Evolutionary conservation across 108 stramenopile genomes (phyloP), one percentile per base, ranked within the genome.

Genomic region (Cyclotella choctawhatcheeana): DNA sequence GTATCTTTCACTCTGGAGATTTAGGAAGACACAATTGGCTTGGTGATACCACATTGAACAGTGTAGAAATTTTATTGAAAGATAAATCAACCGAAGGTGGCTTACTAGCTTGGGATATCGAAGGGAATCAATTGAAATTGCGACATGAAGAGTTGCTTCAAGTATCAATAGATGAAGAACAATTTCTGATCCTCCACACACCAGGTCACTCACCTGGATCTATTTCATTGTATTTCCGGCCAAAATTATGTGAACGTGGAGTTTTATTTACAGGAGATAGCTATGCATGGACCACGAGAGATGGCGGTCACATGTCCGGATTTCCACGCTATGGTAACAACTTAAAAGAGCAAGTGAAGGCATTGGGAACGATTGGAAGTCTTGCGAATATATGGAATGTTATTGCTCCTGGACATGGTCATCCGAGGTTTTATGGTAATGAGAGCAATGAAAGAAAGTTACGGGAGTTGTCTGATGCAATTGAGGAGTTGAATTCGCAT

Each of bases 141-240:
- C 18, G 62, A 12, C 14, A 54, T 22, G 32, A 48, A 48, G 60
- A 29, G 14, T 5, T 27, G 4, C 47, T n/a, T 17, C 25, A 30
- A 70, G 10, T 12, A n/a, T n/a, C n/a, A n/a, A n/a, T 71, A 16
- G 35, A 65, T 20, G 69, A 53, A 45, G 29, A 20, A 34, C 69
- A 72, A 30, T 64, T 84, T 37, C 31, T 86, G 14, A 73, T 88
- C 55, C 35, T 86, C 7, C 89, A 90, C 65, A 90, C 89, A 25
- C 89, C 89, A 7, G 89, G 89, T 16, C 89, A 90, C 77, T 85
- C 86, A 21, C 89, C 86, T 22, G 89, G 89, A 3, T 76, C 73
- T 40, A 90, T 90, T 18, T 69, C 83, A 1, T 56, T 90, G 18
- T 70, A 72, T 59, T 73, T 60, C 30, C 76, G 64, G 25, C 69